A percentile compares a stretch with the other conserved stretches of the same genome.
phyloP scores from a whole-genome alignment of 1,139 yeast species.

The Sugiyamaella xylanicola region DNA sequence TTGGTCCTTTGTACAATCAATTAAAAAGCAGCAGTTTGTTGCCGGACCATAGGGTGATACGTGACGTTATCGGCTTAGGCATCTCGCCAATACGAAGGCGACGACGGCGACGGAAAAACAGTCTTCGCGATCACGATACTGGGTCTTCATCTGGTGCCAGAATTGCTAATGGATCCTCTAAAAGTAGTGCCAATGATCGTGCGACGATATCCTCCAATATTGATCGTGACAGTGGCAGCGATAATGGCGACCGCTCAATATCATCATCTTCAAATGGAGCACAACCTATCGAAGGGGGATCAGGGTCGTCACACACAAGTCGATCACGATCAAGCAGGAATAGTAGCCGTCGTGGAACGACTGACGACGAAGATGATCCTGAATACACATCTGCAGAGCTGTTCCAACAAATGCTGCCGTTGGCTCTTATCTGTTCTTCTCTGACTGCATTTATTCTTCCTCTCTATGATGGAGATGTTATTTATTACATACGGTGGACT shows the following conservation, averaged over 20 bases:
- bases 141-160: neutral
- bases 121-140: neutral
- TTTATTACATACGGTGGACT: slow-evolving; percentile 29
- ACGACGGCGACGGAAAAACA: neutral
- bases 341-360: no score
- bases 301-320: neutral
- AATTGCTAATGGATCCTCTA: no score
- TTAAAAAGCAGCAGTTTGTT: slow-evolving; percentile 24
- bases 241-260: no score
- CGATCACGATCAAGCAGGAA: neutral
- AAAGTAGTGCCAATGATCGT: no score
- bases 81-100: slow-evolving; percentile 1
- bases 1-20: slow-evolving; percentile 27
- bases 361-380: neutral
- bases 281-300: neutral
- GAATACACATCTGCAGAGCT: slow-evolving; percentile 14
- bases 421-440: slow-evolving; percentile 28
- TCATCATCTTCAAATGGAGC: neutral
- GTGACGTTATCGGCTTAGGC: slow-evolving; percentile 7
- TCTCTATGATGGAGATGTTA: slow-evolving; percentile 29
- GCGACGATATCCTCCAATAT: no score
- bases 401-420: slow-evolving; percentile 28
- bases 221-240: no score
- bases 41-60: slow-evolving; percentile 25
- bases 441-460: slow-evolving; percentile 33